These are phyloP conservation scores for Fusarium succisae DNA, from an alignment of 2,329 filamentous ascomycete genomes.

Conservation along the genomic window DNA sequence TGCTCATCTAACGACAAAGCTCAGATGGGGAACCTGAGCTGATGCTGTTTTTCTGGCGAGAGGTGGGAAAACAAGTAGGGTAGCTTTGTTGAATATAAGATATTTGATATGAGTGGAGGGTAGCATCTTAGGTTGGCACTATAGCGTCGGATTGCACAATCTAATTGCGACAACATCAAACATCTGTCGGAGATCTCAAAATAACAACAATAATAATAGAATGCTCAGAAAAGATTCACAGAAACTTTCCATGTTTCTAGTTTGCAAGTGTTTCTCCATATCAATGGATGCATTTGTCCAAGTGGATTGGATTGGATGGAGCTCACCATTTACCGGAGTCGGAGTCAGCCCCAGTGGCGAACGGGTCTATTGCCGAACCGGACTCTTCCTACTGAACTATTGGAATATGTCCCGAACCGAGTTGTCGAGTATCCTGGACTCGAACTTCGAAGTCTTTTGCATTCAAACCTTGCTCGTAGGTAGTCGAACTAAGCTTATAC, in stretches of 20 bases:
- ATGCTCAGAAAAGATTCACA: neutral
- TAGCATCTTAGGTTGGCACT: neutral
- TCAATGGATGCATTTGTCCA: neutral
- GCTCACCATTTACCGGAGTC: constrained; percentile 6
- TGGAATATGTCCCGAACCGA: neutral
- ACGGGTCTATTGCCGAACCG: constrained; percentile 11
- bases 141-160: neutral
- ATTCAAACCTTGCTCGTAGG: neutral
- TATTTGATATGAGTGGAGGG: neutral
- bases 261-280: neutral
- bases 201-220: neutral
- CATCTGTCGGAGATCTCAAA: neutral
- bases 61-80: neutral
- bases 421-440: neutral
- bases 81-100: neutral
- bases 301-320: neutral
- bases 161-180: neutral
- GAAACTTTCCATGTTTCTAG: neutral
- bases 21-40: neutral
- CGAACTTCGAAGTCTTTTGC: neutral
- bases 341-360: neutral
- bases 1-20: neutral
- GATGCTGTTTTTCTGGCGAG: neutral
- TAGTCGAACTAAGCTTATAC: neutral
- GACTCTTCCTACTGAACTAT: neutral